Evolutionary conservation across 179 eudicot genomes (phyloP), one percentile per base, ranked within the genome.

Genomic region (Corrigiola litoralis): DNA sequence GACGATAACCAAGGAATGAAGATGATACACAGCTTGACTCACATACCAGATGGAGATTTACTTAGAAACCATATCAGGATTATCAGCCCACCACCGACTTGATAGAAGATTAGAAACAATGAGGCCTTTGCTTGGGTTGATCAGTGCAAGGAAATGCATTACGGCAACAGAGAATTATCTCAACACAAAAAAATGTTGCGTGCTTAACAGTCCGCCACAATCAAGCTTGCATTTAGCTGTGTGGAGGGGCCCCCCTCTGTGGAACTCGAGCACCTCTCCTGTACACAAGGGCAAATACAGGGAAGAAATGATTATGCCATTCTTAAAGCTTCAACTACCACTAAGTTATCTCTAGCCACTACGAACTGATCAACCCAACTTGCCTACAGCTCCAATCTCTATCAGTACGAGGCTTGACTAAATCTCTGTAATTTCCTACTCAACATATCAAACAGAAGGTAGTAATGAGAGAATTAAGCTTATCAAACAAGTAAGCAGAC

Each of bases 241-340:
- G 65, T 57, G 59, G 24, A 58, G n/a, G n/a, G 64, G 37, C 62
- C 62, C 74, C 34, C 58, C 84, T 69, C 67, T 65, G 73, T 68
- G 47, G 60, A 67, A 64, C 64, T 61, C 71, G 68, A 77, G 77
- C 90, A 76, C 79, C 85, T 78, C 85, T 83, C 97, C 97, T 91
- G 97, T 88, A 88, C 89, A 91, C 87, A 91, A 88, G 86, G 90
- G 79, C 81, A 88, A 80, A 84, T 82, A 84, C 87, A 86, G 74
- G 78, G 84, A 55, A 80, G 84, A 84, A 85, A 85, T 77, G 78
- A 80, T 86, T 88, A 91, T 88, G 88, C 83, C 89, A 72, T 66
- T 71, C 37, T 77, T 69, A 86, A 81, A 80, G 80, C 84, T 74
- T 80, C 78, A 84, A 68, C 85, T 86, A 90, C 84, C 84, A 69